Percentiles rank a stretch among this genome's conserved stretches.
These are phyloP conservation scores for Acanthamoeba royreba DNA, from an alignment of 208 protist genomes.

Conservation along the genomic window DNA sequence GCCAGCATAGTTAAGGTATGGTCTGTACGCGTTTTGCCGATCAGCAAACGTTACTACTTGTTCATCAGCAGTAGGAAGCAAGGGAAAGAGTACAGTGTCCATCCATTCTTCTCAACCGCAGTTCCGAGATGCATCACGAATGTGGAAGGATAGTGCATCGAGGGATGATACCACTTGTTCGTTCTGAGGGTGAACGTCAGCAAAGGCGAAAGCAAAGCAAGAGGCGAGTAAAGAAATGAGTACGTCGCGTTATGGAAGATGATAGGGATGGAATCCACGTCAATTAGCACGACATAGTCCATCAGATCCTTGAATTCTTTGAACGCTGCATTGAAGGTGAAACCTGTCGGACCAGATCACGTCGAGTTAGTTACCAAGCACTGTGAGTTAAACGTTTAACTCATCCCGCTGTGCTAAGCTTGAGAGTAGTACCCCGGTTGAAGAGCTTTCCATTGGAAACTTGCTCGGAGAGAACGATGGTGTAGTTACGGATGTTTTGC, in stretches of 20 bases:
- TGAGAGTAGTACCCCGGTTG: neutral
- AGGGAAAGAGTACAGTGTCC: neutral
- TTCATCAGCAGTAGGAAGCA: neutral
- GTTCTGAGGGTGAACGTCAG: neutral
- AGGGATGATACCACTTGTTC: neutral
- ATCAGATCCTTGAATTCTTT: neutral
- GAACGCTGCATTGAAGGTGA: neutral
- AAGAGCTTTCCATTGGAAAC: neutral
- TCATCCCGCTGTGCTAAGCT: neutral
- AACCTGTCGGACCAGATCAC: neutral
- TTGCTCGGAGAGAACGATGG: neutral
- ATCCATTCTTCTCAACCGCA: no score
- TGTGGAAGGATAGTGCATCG: no score
- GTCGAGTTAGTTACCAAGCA: no score
- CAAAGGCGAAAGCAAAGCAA: neutral
- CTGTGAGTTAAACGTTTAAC: no score
- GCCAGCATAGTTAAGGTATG: neutral
- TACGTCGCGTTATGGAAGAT: neutral
- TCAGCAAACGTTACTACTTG: neutral
- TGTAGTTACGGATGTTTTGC: neutral
- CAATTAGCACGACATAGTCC: neutral
- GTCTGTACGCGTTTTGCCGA: neutral
- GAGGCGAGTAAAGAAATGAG: neutral
- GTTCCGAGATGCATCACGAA: no score
- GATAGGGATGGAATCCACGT: neutral